Base-by-base conservation (phyloP, 441 rosid species). In the Gossypium gossypioides region DNA sequence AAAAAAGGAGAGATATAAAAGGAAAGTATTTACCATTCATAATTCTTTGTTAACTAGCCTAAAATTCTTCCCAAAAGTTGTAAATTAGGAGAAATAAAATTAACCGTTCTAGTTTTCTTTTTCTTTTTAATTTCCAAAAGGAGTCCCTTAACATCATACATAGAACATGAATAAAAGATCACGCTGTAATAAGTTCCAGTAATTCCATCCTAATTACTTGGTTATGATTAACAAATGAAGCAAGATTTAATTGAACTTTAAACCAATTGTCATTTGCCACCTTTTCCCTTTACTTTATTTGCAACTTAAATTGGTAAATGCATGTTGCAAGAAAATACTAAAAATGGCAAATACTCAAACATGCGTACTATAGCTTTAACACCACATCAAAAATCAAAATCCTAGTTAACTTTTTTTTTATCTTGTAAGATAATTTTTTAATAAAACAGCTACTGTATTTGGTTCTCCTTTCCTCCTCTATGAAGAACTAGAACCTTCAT, bases 371-470 rank as follows among this genome's bases (percentile, higher is more conserved):
- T 21, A 32, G 37, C 3, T 42, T 40, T 46, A 44, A n/a, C 8
- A 24, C 57, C 70, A 22, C 32, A 42, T 42, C 15, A 64, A 64
- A 64, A n/a, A 24, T 46, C 40, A 66, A 66, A 66, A 66, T 46
- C 56, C 56, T n/a, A 48, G 40, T n/a, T 9, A 37, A 64, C 21
- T n/a, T n/a, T 44, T 34, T 34, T 42, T 22, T 64, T 27, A 32
- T 65, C 19, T 44, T 22, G 22, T 6, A 46, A 66, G 71, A 24
- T 48, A 24, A 67, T n/a, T 15, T 15, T 34, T 15, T 50, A 25
- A 48, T 24, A 25, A 67, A 66, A 25, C 22, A 67, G 25, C 44
- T 18, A 25, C 68, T 8, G 37, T 15, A 37, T 15, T 68, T 27
- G 29, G 9, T 9, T 27, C 13, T 40, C 54, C 16, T n/a, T 46